Percentiles rank a stretch among this genome's conserved stretches.
Evolutionary conservation across 2,329 filamentous ascomycete genomes (phyloP).

Genomic region (Teratosphaeria gauchensis): DNA sequence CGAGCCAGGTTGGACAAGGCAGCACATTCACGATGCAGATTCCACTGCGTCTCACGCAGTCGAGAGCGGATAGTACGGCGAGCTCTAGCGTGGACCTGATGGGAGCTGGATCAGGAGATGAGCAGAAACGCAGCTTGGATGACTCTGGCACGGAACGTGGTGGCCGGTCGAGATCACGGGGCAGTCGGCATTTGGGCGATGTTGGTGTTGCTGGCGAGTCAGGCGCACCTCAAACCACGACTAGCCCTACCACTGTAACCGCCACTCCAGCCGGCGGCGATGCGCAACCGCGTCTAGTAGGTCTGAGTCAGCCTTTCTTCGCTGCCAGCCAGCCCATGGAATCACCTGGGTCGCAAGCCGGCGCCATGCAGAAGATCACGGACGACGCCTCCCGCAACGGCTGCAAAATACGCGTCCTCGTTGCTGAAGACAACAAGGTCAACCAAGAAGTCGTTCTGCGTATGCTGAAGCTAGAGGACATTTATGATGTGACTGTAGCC

Average conservation of each 20-base stretch:
- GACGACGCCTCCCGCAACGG: slow-evolving; percentile 47
- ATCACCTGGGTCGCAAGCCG: slow-evolving; percentile 51
- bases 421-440: slow-evolving; percentile 69
- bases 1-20: slow-evolving; percentile 62
- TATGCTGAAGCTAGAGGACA: slow-evolving; percentile 64
- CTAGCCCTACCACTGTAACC: slow-evolving; percentile 10
- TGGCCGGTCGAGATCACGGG: slow-evolving; percentile 7
- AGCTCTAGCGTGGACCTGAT: slow-evolving; percentile 23
- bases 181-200: slow-evolving; percentile 8
- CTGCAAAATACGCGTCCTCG: slow-evolving; percentile 65
- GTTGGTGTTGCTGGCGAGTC: slow-evolving; percentile 3
- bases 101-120: background rate
- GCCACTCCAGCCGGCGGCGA: slow-evolving; percentile 29
- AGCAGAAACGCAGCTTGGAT: slow-evolving; percentile 4
- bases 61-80: slow-evolving; percentile 48
- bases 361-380: slow-evolving; percentile 55
- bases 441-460: slow-evolving; percentile 52
- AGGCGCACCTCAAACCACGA: background rate
- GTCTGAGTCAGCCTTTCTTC: slow-evolving; percentile 77
- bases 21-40: slow-evolving; percentile 77
- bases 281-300: slow-evolving; percentile 67
- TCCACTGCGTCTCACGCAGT: slow-evolving; percentile 66
- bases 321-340: slow-evolving; percentile 39
- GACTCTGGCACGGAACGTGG: slow-evolving; percentile 8
- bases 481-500: slow-evolving; percentile 82